Evolutionary conservation across 2,329 filamentous ascomycete genomes (phyloP).

Genomic region (Monosporascus sp.): DNA sequence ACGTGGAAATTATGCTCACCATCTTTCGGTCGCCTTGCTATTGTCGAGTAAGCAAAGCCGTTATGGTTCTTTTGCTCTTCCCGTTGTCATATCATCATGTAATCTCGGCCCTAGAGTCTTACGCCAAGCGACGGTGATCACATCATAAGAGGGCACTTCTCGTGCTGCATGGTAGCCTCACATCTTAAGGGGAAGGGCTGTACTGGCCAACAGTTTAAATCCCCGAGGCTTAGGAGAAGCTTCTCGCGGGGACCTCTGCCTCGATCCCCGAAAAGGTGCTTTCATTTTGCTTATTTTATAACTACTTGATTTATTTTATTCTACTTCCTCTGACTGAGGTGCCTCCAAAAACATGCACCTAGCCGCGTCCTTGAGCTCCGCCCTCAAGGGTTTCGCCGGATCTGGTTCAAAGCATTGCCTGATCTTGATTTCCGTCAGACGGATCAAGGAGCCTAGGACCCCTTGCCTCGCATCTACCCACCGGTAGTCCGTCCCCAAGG

Average conservation of each 20-base stretch:
- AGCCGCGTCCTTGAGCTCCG: conserved; percentile 15
- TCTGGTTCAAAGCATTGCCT: conserved; percentile 18
- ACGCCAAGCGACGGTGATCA: not conserved
- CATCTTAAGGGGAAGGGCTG: not conserved
- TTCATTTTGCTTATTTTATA: no score
- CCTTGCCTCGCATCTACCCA: not conserved
- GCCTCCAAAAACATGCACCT: conserved; percentile 19
- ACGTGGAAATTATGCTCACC: conserved; percentile 23
- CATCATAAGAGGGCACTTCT: not conserved
- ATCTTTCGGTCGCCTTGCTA: conserved; percentile 2
- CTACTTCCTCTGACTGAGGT: conserved; percentile 1
- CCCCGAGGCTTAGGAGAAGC: not conserved
- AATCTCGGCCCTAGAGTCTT: not conserved
- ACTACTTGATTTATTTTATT: no score
- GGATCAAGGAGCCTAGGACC: not conserved
- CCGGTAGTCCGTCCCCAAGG: not conserved
- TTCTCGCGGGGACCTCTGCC: not conserved
- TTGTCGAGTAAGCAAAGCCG: not conserved
- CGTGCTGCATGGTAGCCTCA: not conserved
- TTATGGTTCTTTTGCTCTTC: not conserved
- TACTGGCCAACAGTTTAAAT: not conserved
- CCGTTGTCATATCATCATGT: not conserved
- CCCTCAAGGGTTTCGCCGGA: conserved; percentile 17
- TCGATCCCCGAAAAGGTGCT: conserved; percentile 1
- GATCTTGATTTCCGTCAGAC: conserved; percentile 10